Evolutionary conservation across 495 filamentous ascomycete species (phyloP).

Genomic region (Cairneyella variabilis): DNA sequence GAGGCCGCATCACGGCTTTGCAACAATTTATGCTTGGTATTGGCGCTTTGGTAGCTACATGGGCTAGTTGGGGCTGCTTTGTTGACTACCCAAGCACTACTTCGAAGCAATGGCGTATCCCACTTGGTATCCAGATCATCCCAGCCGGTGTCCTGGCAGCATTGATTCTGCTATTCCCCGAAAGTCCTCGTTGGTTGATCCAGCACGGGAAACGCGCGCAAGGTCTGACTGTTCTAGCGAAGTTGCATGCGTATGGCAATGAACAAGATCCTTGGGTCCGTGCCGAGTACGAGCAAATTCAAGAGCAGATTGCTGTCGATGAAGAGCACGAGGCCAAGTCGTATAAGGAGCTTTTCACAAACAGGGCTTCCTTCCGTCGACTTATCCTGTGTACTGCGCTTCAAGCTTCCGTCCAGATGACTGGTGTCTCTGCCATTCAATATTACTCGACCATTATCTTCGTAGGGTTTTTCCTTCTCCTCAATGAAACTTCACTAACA

Average conservation of each 20-base stretch:
- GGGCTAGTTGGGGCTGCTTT: slow-evolving; percentile 32
- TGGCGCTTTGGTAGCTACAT: slow-evolving; percentile 36
- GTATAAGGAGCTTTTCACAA: slow-evolving; percentile 2
- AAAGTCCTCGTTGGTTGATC: slow-evolving; percentile 47
- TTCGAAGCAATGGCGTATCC: slow-evolving; percentile 47
- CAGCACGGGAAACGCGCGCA: slow-evolving; percentile 43
- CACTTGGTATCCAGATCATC: slow-evolving; percentile 45
- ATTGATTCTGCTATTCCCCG: slow-evolving; percentile 39
- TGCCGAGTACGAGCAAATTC: slow-evolving; percentile 28
- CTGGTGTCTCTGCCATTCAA: slow-evolving; percentile 41
- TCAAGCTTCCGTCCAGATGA: slow-evolving; percentile 69
- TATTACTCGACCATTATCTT: slow-evolving; percentile 42
- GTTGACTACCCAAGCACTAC: not conserved
- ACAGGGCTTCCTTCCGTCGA: slow-evolving; percentile 35
- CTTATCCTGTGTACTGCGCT: slow-evolving; percentile 53
- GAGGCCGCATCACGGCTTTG: slow-evolving; percentile 39
- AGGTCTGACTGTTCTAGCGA: slow-evolving; percentile 45
- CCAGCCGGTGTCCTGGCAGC: slow-evolving; percentile 40
- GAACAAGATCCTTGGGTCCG: slow-evolving; percentile 23
- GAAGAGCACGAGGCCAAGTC: slow-evolving; percentile 4
- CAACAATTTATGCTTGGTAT: slow-evolving; percentile 43
- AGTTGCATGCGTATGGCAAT: slow-evolving; percentile 45
- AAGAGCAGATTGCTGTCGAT: slow-evolving; percentile 23
- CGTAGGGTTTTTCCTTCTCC: not conserved
- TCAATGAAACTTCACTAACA: not conserved